Base-by-base conservation (phyloP, 2,329 filamentous ascomycete species). In the Gaeumannomyces sp. region DNA sequence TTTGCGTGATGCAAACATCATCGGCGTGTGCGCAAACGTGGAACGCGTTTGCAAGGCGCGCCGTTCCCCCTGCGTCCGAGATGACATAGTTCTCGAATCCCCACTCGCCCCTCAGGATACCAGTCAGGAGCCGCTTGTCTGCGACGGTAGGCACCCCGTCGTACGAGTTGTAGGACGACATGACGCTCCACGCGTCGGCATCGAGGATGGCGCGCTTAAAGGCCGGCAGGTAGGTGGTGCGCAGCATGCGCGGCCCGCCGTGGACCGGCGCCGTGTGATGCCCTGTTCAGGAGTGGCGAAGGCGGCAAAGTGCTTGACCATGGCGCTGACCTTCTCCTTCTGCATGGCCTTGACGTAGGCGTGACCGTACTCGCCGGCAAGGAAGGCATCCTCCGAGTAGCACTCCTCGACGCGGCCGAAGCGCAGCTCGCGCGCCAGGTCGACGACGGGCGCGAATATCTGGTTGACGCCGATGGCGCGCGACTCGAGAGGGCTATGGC, bases 351-450 rank as follows among this genome's bases (percentile, higher is more conserved):
- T 80, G 67, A 80, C 79, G 63, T 78, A 83, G 35, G 81, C 78
- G 69, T 90, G 87, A 1, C 84, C 86, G 65, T 90, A 82, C 71
- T 92, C 88, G 4, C 89, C 89, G 2, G 87, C 75, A 67, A 92
- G 79, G 70, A 83, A 89, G 0, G 83, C 77, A 68, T 92, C 90
- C 72, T 92, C 90, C 35, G 86, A 85, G 70, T 85, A 91, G 0
- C 85, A 90, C 73, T 92, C 90, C 73, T 92, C 89, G 2, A 92
- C 89, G 69, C 89, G 82, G 35, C 89, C 90, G 70, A 84, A 92
- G 61, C 89, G 82, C 63, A 90, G 77, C 73, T 92, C 89, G 59
- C 89, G 83, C 3, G 89, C 89, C 13, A 93, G 77, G 72, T 92
- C 89, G 13, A 83, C 86, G 1, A 91, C 79, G 1, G 90, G 89